Evolutionary conservation across 306 rosid genomes (phyloP).

Genomic region (Acacia confusa): DNA sequence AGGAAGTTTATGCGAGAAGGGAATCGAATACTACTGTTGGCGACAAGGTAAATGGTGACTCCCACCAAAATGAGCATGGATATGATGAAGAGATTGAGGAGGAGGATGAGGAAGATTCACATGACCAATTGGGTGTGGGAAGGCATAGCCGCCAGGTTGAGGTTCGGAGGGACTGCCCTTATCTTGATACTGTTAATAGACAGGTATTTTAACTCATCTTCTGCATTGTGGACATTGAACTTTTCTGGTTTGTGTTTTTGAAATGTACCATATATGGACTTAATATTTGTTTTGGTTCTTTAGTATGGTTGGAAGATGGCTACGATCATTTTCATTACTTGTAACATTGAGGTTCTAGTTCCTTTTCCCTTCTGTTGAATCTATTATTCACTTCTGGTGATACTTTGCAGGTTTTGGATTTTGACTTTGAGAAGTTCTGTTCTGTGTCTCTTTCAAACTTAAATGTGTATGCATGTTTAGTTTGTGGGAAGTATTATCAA

Average conservation of each 20-base stretch:
- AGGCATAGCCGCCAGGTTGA: conserved; percentile 72
- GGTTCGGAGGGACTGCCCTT: conserved; percentile 92
- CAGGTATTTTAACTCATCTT: conserved; percentile 56
- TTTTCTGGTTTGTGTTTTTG: conserved; percentile 6
- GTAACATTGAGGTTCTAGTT: neutral
- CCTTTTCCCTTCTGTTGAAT: neutral
- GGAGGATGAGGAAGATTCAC: conserved; percentile 50
- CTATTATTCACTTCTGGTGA: conserved; percentile 10
- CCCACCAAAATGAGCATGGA: conserved; percentile 41
- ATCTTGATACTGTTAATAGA: conserved; percentile 94
- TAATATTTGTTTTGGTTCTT: neutral
- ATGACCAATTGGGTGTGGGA: conserved; percentile 42
- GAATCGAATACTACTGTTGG: conserved; percentile 20
- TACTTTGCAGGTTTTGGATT: conserved; percentile 86
- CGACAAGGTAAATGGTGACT: conserved; percentile 31
- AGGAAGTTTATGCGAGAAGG: conserved; percentile 39
- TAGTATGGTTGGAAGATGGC: neutral
- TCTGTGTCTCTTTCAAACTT: conserved; percentile 86
- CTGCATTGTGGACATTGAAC: neutral
- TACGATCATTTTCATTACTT: neutral
- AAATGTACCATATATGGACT: neutral
- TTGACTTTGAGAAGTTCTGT: conserved; percentile 95
- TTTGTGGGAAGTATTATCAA: conserved; percentile 94
- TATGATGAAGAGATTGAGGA: conserved; percentile 42
- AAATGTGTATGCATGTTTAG: conserved; percentile 94